Conservation (phyloP, 1,284 basidiomycete species). For the Rhodotorula sp. region DNA sequence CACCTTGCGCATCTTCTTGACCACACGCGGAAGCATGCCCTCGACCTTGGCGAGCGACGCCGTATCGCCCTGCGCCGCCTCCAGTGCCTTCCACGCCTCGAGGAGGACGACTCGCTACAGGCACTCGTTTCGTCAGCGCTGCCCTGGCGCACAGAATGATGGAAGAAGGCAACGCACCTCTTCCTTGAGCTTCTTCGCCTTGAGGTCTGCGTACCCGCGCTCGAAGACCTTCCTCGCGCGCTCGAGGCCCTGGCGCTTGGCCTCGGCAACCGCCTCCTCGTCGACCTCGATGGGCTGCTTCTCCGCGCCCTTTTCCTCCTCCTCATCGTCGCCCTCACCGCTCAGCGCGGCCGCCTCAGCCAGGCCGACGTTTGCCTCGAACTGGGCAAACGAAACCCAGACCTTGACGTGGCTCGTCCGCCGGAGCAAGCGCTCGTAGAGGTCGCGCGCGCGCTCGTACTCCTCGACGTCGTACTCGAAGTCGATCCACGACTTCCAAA, state of each 20-base stretch:
- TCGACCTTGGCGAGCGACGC: conserved; percentile 73
- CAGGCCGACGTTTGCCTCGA: conserved; percentile 48
- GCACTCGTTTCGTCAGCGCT: background rate
- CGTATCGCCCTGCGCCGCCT: conserved; percentile 71
- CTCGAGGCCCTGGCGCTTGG: conserved; percentile 63
- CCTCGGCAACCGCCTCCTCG: conserved; percentile 55
- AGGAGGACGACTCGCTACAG: conserved; percentile 78
- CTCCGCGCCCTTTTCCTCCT: conserved; percentile 71
- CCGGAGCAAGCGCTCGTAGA: conserved; percentile 86
- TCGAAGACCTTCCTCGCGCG: conserved; percentile 77
- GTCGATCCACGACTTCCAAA: conserved; percentile 81
- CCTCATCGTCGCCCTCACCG: conserved; percentile 60
- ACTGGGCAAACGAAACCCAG: conserved; percentile 57
- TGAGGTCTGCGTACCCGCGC: conserved; percentile 81
- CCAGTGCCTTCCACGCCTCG: conserved; percentile 91
- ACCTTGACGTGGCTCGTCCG: conserved; percentile 90
- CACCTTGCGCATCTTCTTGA: conserved; percentile 78
- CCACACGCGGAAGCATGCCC: conserved; percentile 85
- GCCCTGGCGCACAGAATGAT: background rate
- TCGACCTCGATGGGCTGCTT: conserved; percentile 61
- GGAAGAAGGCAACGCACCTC: conserved; percentile 64
- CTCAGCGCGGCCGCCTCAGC: conserved; percentile 45
- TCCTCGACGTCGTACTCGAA: conserved; percentile 94
- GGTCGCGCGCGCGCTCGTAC: conserved; percentile 74
- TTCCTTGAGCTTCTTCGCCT: conserved; percentile 75